These are phyloP conservation scores for Cyberlindnera euphorbiiphila DNA, from an alignment of 805 yeast genomes.

Conservation along the genomic window DNA sequence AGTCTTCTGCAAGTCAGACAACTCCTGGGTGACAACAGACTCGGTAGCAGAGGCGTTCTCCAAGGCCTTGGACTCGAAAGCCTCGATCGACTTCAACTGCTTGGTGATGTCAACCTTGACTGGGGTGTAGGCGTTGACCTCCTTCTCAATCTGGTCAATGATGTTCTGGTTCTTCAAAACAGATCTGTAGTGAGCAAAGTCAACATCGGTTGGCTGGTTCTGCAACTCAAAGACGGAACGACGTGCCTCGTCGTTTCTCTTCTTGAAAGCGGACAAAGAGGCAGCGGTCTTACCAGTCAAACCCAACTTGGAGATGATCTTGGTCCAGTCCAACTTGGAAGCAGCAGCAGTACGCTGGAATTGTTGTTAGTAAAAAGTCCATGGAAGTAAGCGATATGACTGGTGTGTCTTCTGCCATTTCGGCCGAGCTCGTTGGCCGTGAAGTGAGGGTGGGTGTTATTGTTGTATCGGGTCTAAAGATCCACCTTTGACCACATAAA, in stretches of 20 bases:
- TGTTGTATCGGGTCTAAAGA: no score
- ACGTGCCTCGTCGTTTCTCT: constrained; percentile 98
- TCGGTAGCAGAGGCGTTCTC: constrained; percentile 95
- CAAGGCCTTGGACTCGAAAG: constrained; percentile 92
- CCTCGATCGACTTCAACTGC: constrained; percentile 86
- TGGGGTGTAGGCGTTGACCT: constrained; percentile 74
- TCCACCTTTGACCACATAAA: no score
- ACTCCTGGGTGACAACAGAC: constrained; percentile 79
- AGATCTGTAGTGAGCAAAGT: constrained; percentile 76
- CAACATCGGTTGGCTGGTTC: constrained; percentile 72
- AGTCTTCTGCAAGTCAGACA: constrained; percentile 80
- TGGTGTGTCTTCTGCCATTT: no score
- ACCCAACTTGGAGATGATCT: constrained; percentile 82
- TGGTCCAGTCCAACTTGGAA: constrained; percentile 92
- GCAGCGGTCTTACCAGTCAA: constrained; percentile 90
- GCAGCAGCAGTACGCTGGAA: constrained; percentile 49
- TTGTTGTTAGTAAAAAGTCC: constrained; percentile 37
- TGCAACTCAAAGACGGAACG: constrained; percentile 68
- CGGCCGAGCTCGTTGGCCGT: neutral
- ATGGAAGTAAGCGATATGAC: no score
- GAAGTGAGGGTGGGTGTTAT: no score
- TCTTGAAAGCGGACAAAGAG: constrained; percentile 87
- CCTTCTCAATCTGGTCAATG: constrained; percentile 75
- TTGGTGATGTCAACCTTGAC: constrained; percentile 80
- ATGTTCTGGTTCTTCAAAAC: constrained; percentile 78